Evolutionary conservation across 768 basidiomycete species (phyloP), one percentile per base, ranked within the genome.

Genomic region (Strobilomyces echinocephalus): DNA sequence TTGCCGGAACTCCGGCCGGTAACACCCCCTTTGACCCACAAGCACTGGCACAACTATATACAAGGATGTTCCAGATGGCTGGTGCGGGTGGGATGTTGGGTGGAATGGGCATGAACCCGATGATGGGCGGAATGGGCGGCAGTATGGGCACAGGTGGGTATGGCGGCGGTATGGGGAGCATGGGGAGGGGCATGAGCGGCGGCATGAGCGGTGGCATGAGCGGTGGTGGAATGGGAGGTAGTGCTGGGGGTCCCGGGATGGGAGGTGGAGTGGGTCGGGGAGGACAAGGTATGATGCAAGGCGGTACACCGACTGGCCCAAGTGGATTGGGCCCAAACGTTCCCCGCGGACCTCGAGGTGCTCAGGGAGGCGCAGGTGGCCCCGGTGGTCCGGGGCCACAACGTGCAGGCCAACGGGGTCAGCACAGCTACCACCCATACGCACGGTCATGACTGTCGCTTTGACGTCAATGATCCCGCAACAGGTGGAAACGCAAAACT

Each of bases 51-150:
- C 82, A 87, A 52, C 83, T 97, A 54, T 98, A 97, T 72, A 91
- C 94, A 34, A 87, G 92, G 57, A 97, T 98, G 95, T 87, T 91
- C 78, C 84, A 87, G 65, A 87, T 90, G 75, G 81, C 88, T 45
- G 80, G 82, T 35, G 83, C 75, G 0, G 79, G 77, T 3, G 73
- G 73, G 51, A 69, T 69, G 61, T 74, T 69, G 70, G 70, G 70
- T 8, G 73, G 70, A 8, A 76, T 75, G 71, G 74, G 74, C n/a
- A 72, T 72, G 70, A 70, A 55, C 34, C 61, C 63, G 1, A 70
- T 69, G 69, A 69, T 70, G 56, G 62, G 69, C 26, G 71, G 72
- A 4, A 73, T 76, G 59, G 55, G 63, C 8, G 61, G 61, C n/a
- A 62, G 63, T 2, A 69, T 72, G 52, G 46, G 54, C 18, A 44